Evolutionary conservation across 2,329 filamentous ascomycete species (phyloP), one percentile per base, ranked within the genome.

Genomic region (Hymenoscyphus repandus): DNA sequence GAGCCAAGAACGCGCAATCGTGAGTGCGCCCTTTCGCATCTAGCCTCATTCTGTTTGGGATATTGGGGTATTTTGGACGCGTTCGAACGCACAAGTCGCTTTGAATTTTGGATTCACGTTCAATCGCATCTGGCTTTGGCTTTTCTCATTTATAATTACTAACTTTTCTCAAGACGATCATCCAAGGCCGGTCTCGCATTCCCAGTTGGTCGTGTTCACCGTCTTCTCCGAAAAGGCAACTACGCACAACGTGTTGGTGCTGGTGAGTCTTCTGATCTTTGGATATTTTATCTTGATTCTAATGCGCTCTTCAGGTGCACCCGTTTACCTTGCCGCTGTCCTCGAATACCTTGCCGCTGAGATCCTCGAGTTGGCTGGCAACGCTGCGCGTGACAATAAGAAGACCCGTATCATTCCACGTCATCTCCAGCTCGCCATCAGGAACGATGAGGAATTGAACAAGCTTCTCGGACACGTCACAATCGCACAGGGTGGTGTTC

Each of bases 331-430:
- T 60, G 92, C 92, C 61, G 92, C 92, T 50, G 93, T 99, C 50
- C 90, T 99, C 45, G 93, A 99, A 78, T 99, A 99, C 72, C 87
- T 99, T 54, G 92, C 93, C 64, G 93, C 93, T 62, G 93, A 99
- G 80, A 96, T 99, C 66, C 90, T 99, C 69, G 93, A 99, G 78
- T 78, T 99, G 77, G 93, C 93, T 72, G 93, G 93, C 66, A 99
- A 99, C 74, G 93, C 93, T 67, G 93, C 93, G 59, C 92, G 93
- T 66, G 93, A 99, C 79, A 96, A 97, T 86, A 99, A 99, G 89
- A 97, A 97, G 88, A 99, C 92, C 61, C 91, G 93, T 87, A 99
- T 99, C 78, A 99, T 97, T 56, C 93, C 93, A 61, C 90, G 93
- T 75, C 93, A 99, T 76, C 84, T 99, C 43, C 93, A 99, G 80